phyloP scores from a whole-genome alignment of 2,329 filamentous ascomycete species.

The Neofusicoccum kwambonambiense region DNA sequence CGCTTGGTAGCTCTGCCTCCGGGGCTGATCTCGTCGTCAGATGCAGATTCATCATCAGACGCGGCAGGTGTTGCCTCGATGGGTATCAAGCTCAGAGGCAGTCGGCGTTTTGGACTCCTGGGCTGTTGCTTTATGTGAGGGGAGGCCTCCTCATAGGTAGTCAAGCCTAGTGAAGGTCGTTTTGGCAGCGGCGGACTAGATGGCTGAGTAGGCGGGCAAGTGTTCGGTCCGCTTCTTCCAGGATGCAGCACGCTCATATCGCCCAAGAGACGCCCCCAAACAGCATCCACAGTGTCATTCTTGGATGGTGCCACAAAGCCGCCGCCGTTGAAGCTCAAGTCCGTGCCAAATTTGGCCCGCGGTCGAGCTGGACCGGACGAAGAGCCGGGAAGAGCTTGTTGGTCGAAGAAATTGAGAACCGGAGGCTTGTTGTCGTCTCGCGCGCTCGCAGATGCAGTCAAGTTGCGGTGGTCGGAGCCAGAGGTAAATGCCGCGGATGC shows the following conservation, averaged over 20 bases:
- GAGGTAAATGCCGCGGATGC: slow-evolving; percentile 15
- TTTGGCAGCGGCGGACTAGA: slow-evolving; percentile 4
- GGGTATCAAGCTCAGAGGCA: not conserved
- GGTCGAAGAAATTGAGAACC: slow-evolving; percentile 9
- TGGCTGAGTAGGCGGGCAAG: slow-evolving; percentile 8
- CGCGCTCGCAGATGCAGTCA: not conserved
- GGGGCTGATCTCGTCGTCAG: slow-evolving; percentile 9
- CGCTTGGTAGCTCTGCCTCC: slow-evolving; percentile 10
- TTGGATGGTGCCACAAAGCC: slow-evolving; percentile 21
- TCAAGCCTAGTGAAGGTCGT: not conserved
- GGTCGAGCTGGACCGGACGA: not conserved
- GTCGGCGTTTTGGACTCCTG: not conserved
- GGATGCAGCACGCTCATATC: slow-evolving; percentile 12
- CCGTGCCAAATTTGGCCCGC: slow-evolving; percentile 11
- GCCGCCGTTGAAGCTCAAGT: slow-evolving; percentile 4
- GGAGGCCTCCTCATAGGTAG: not conserved
- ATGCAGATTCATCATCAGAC: slow-evolving; percentile 13
- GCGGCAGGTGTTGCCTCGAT: not conserved
- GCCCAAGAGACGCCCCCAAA: slow-evolving; percentile 27
- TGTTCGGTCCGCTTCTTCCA: not conserved
- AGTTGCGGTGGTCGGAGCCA: not conserved
- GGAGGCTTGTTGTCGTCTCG: not conserved
- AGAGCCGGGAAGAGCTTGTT: not conserved
- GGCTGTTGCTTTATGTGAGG: slow-evolving; percentile 8
- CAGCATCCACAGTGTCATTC: slow-evolving; percentile 26